phyloP scores from a whole-genome alignment of 2,329 filamentous ascomycete species.

The Fusarium tupiense region DNA sequence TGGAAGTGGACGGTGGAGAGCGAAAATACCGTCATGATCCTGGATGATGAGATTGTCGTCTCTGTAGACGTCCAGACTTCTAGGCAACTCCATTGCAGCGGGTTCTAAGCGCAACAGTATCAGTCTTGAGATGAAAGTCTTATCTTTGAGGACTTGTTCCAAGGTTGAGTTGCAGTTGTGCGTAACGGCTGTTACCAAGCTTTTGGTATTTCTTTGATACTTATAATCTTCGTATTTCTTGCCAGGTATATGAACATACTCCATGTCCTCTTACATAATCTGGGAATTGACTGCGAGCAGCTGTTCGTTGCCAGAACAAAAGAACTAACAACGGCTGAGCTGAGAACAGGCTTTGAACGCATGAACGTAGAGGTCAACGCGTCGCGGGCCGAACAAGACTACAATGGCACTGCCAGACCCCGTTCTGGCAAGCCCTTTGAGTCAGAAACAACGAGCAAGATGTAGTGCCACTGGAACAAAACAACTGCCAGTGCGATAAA shows the following conservation, averaged over 20 bases:
- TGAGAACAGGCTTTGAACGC: no score
- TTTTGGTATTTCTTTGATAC: neutral
- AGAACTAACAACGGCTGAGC: rapidly evolving
- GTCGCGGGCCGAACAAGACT: no score
- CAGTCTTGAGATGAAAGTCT: neutral
- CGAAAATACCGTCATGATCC: neutral
- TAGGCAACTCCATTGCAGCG: neutral
- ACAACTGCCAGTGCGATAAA: neutral
- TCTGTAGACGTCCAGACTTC: neutral
- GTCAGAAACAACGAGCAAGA: no score
- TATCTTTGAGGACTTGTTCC: rapidly evolving
- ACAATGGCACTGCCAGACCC: rapidly evolving
- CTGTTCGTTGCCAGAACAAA: neutral
- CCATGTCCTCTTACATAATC: rapidly evolving
- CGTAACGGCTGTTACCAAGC: neutral
- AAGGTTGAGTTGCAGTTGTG: no score
- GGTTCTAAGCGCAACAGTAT: neutral
- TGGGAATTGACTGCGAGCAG: no score
- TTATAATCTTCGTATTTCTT: no score
- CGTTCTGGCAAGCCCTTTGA: no score
- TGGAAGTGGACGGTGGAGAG: neutral
- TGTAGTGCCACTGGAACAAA: neutral
- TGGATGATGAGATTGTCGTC: neutral
- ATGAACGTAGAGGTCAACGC: rapidly evolving
- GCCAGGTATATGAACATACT: rapidly evolving